Conservation (phyloP, 2,329 filamentous ascomycete genomes). For the Aspergillus viridinutans region DNA sequence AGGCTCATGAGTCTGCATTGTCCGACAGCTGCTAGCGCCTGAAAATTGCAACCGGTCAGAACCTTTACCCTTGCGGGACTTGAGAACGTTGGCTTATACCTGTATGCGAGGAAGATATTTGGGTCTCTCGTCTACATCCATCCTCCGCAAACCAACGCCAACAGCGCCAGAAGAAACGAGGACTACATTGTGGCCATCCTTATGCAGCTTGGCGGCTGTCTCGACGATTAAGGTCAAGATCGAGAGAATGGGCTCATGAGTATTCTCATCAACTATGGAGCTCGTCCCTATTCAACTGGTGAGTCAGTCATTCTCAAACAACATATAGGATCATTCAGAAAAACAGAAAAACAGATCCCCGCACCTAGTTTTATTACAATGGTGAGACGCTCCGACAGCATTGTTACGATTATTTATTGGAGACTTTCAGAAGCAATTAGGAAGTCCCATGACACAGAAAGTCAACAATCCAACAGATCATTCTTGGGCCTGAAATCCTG, state of each 20-base stretch:
- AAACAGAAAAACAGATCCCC: slow-evolving; percentile 16
- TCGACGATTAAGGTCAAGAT: slow-evolving; percentile 91
- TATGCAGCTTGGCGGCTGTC: slow-evolving; percentile 78
- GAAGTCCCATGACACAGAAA: background rate
- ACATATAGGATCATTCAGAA: slow-evolving; percentile 3
- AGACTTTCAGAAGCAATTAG: background rate
- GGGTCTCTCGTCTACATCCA: slow-evolving; percentile 81
- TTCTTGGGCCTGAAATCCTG: background rate
- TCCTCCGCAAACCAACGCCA: slow-evolving; percentile 83
- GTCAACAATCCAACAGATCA: background rate
- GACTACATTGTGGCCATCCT: slow-evolving; percentile 90
- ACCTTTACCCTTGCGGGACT: background rate
- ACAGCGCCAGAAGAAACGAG: slow-evolving; percentile 97
- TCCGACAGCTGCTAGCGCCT: slow-evolving; percentile 90
- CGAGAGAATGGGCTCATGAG: slow-evolving; percentile 86
- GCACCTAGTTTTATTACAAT: slow-evolving; percentile 41
- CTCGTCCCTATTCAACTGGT: slow-evolving; percentile 69
- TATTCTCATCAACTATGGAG: slow-evolving; percentile 96
- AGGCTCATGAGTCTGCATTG: slow-evolving; percentile 93
- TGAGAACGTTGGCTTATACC: slow-evolving; percentile 39
- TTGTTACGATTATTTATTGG: slow-evolving; percentile 14
- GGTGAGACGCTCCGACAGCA: slow-evolving; percentile 26
- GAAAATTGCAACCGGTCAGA: slow-evolving; percentile 8
- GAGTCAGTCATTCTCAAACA: slow-evolving; percentile 13
- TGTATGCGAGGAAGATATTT: slow-evolving; percentile 89